Conservation (phyloP, 768 basidiomycete species). For the Termitomyces bulborhizus region DNA sequence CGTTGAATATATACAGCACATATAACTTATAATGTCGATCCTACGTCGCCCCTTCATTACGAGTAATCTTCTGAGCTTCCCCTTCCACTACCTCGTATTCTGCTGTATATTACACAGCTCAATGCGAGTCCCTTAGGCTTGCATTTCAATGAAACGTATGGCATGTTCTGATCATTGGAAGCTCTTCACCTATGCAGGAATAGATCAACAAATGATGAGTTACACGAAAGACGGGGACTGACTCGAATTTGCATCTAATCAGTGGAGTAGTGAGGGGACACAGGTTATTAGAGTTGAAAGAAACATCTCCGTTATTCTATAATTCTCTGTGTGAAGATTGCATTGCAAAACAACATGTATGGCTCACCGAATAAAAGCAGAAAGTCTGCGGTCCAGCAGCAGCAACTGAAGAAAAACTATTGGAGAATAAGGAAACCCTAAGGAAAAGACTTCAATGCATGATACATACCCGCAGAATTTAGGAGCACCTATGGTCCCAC, state of each 20-base stretch:
- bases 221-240: not conserved
- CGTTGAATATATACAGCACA: not conserved
- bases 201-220: not conserved
- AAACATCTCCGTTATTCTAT: conserved; percentile 5
- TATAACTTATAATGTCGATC: not conserved
- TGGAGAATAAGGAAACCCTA: not conserved
- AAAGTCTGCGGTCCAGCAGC: not conserved
- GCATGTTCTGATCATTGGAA: not conserved
- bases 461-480: conserved; percentile 8
- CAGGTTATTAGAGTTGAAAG: not conserved
- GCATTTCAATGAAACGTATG: not conserved
- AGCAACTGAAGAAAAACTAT: conserved; percentile 3
- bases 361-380: conserved; percentile 7
- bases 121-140: not conserved
- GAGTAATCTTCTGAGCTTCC: no score
- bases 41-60: not conserved
- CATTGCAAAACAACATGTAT: not conserved
- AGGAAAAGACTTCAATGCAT: not conserved
- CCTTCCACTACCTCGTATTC: not conserved
- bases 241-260: conserved; percentile 1
- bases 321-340: not conserved
- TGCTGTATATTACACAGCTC: not conserved
- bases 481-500: conserved; percentile 8
- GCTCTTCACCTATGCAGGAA: not conserved
- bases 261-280: conserved; percentile 1